These are phyloP conservation scores for Ajuga reptans DNA, from an alignment of 305 asterid species.

Conservation along the genomic window DNA sequence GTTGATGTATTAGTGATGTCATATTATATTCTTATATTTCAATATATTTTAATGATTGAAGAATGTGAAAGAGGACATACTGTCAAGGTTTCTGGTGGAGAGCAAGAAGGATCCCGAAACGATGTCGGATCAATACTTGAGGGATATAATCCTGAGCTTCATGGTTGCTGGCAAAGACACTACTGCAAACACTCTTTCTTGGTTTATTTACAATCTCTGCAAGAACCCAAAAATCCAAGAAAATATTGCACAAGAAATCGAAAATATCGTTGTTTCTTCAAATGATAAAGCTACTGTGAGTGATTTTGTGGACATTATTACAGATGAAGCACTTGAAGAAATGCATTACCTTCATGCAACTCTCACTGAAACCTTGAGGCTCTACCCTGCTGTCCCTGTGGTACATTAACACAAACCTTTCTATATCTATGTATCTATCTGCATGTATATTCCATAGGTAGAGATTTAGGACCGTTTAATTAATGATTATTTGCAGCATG, in stretches of 20 bases:
- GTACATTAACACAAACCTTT: conserved; percentile 25
- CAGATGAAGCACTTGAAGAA: conserved; percentile 50
- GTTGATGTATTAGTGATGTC: too few relatives aligned
- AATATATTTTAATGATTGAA: conserved; percentile 21
- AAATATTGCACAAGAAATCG: conserved; percentile 41
- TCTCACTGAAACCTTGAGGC: conserved; percentile 58
- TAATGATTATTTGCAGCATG: too few relatives aligned
- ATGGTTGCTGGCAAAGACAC: conserved; percentile 70
- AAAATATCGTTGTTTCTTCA: conserved; percentile 7
- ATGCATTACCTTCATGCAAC: conserved; percentile 71
- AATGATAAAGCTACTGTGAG: conserved; percentile 9
- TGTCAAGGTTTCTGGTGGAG: conserved; percentile 55
- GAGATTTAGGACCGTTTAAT: too few relatives aligned
- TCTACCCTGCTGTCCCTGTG: conserved; percentile 66
- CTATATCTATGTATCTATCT: background rate
- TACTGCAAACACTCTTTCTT: conserved; percentile 69
- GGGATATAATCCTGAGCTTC: conserved; percentile 62
- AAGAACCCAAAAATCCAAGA: conserved; percentile 53
- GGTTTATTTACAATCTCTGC: conserved; percentile 63
- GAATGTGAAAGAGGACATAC: conserved; percentile 62
- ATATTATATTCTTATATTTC: too few relatives aligned
- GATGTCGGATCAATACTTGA: conserved; percentile 54
- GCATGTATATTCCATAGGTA: too few relatives aligned
- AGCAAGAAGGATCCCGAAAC: conserved; percentile 49
- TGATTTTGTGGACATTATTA: conserved; percentile 37